Evolutionary conservation across 306 rosid genomes (phyloP).

Genomic region (Begonia fuchsioides): DNA sequence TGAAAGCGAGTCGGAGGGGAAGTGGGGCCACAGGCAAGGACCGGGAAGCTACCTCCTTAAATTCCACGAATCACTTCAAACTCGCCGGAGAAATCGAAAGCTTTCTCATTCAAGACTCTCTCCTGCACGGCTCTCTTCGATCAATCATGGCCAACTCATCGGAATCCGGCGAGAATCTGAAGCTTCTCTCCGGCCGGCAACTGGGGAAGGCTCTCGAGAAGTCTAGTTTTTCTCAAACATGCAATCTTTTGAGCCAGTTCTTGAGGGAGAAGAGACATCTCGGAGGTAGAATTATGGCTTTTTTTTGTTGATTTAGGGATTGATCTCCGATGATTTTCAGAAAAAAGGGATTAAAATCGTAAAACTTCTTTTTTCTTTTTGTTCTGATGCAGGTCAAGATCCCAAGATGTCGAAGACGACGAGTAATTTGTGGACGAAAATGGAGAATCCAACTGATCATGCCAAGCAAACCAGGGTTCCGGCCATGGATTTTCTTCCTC

Average conservation of each 20-base stretch:
- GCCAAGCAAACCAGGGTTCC: slow-evolving; percentile 1
- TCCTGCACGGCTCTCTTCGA: neutral
- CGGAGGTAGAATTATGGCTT: slow-evolving; percentile 11
- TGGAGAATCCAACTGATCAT: slow-evolving; percentile 24
- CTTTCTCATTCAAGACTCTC: neutral
- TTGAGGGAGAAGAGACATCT: slow-evolving; percentile 63
- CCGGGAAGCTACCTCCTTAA: slow-evolving; percentile 7
- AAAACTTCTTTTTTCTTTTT: neutral
- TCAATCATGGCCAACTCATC: slow-evolving; percentile 3
- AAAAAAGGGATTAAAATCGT: no score
- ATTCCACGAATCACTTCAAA: slow-evolving; percentile 3
- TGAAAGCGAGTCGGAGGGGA: slow-evolving; percentile 8
- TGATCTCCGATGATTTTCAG: no score
- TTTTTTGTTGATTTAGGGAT: neutral
- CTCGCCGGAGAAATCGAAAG: neutral
- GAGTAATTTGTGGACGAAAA: slow-evolving; percentile 26
- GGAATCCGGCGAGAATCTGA: slow-evolving; percentile 8
- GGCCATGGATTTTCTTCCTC: slow-evolving; percentile 25
- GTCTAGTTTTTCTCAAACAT: slow-evolving; percentile 55
- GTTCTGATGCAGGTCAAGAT: slow-evolving; percentile 9
- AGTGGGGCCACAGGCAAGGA: slow-evolving; percentile 12
- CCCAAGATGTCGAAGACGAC: slow-evolving; percentile 9
- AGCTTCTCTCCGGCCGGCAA: slow-evolving; percentile 14
- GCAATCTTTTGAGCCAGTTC: slow-evolving; percentile 47
- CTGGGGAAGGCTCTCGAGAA: slow-evolving; percentile 36